Evolutionary conservation across 225 moss, liverwort and hornwort genomes (phyloP).

Genomic region (Pseudoscleropodium purum): DNA sequence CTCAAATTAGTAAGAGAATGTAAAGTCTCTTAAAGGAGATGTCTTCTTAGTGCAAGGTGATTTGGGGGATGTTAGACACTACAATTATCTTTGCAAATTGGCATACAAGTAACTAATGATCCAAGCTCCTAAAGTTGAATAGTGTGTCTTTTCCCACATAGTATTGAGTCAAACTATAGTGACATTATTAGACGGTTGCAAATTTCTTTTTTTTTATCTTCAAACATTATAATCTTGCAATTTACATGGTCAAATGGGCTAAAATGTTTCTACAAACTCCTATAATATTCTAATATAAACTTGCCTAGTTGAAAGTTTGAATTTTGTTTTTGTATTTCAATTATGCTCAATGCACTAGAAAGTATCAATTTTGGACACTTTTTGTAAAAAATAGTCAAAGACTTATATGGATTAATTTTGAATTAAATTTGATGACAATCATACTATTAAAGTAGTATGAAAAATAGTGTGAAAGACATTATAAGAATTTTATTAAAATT

Average conservation of each 20-base stretch:
- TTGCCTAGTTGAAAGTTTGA: not conserved
- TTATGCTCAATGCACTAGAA: not conserved
- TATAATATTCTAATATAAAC: not conserved
- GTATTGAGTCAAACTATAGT: rapidly evolving
- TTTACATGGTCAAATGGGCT: not conserved
- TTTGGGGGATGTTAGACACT: not conserved
- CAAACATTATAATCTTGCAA: not conserved
- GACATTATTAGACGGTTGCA: rapidly evolving
- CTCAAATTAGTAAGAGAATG: too few relatives aligned
- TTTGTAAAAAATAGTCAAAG: not conserved
- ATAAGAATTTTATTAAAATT: not conserved
- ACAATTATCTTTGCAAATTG: not conserved
- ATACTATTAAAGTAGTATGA: not conserved
- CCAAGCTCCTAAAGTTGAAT: not conserved
- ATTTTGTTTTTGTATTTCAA: not conserved
- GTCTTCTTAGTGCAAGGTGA: not conserved
- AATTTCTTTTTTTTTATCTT: too few relatives aligned
- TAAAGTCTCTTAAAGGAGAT: too few relatives aligned
- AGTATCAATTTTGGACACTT: rapidly evolving
- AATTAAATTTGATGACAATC: not conserved
- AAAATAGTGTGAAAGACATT: not conserved
- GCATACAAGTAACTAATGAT: not conserved
- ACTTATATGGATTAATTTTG: not conserved
- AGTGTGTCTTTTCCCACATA: not conserved
- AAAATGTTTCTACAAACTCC: not conserved